Conservation (phyloP, 225 moss, liverwort and hornwort genomes). For the Bryum argenteum region DNA sequence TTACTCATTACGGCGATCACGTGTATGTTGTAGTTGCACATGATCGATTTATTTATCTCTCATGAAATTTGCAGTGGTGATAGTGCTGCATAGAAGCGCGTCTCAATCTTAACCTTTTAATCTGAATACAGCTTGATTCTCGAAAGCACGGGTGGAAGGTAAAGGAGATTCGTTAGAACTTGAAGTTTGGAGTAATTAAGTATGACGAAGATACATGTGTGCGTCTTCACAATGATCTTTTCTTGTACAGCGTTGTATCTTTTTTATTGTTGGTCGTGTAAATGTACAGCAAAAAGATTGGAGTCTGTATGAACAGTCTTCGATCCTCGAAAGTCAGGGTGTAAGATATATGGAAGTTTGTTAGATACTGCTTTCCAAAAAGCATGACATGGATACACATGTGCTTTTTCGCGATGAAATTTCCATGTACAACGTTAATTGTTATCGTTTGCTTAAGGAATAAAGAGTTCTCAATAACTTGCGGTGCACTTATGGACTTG, state of each 20-base stretch:
- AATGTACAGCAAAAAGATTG: neutral
- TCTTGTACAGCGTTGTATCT: no score
- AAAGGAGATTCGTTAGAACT: neutral
- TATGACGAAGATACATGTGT: neutral
- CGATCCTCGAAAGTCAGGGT: neutral
- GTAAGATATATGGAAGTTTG: neutral
- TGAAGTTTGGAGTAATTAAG: neutral
- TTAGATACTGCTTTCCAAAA: neutral
- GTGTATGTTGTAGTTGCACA: neutral
- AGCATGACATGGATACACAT: neutral
- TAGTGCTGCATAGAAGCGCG: neutral
- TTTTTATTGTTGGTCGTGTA: no score
- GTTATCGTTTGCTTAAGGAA: neutral
- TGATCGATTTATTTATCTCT: slow-evolving; percentile 7
- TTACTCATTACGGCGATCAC: neutral
- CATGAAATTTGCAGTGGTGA: slow-evolving; percentile 22
- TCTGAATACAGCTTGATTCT: neutral
- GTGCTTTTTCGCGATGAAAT: neutral
- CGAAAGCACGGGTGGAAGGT: neutral
- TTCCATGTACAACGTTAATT: neutral
- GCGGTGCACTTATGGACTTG: neutral
- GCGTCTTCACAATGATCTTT: neutral
- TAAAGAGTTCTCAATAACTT: neutral
- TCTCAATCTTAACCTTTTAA: neutral
- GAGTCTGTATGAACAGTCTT: neutral